Base-by-base conservation (phyloP, 169 alveolate species). In the Plasmodium coatneyi region DNA sequence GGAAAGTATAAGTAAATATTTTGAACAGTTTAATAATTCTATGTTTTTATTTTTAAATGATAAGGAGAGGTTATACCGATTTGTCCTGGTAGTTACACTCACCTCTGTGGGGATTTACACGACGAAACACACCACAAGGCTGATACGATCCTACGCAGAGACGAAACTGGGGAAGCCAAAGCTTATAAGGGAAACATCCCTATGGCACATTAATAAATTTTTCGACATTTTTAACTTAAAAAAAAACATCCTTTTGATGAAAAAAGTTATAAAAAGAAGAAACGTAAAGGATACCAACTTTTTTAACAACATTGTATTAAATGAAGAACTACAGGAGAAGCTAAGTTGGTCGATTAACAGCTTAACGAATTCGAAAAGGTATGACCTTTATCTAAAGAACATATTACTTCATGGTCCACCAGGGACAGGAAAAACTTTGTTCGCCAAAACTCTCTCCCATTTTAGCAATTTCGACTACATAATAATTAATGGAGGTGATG, bases 401-500 rank as follows among this genome's bases (percentile, higher is more conserved):
- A 87, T 98, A 78, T 95, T 98, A 79, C 97, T 98, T 71, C 98
- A 98, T 96, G 99, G 99, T 1, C 98, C 98, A 2, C 99, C 99
- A 43, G 99, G 99, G 19, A 99, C 99, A 14, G 99, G 99, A 34
- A 98, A 99, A 95, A 98, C 99, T 0, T 90, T 97, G 46, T 98
- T 98, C 91, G 99, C 99, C 0, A 96, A 98, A 91, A 97, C 98
- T 74, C 87, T 98, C 28, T 99, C 99, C 2, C 92, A 96, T 74
- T 96, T 96, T 92, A 97, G 99, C 39, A 99, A 99, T 28, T 89
- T 98, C 92, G 99, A 98, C 92, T 98, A 97, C 92, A 99, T 99
- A 22, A 97, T 98, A 71, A 97, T 98, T 97, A 97, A 99, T 28
- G 99, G 99, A 2, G 99, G 99, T 14, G 99, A 99, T 95, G 98